phyloP scores from a whole-genome alignment of 176 grass and related monocot genomes.

The Thinopyrum elongatum region DNA sequence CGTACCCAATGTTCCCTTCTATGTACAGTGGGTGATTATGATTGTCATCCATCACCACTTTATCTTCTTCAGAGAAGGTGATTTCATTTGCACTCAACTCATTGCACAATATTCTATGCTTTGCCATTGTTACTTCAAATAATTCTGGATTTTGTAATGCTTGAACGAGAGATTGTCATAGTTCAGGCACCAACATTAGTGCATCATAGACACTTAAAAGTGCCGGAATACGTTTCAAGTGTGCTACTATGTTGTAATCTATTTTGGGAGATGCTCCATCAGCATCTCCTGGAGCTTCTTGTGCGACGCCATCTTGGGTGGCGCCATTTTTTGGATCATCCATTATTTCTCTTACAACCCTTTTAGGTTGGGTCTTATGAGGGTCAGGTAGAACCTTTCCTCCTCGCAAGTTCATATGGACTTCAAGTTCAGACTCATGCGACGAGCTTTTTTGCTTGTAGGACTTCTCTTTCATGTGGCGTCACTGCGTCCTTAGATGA shows the following conservation, averaged over 20 bases:
- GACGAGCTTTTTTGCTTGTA: background rate
- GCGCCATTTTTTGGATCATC: background rate
- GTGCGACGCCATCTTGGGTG: background rate
- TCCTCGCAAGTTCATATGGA: background rate
- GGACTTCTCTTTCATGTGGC: background rate
- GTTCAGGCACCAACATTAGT: no score
- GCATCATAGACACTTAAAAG: background rate
- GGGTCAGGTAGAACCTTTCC: background rate
- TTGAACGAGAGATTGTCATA: no score
- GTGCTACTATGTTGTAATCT: background rate
- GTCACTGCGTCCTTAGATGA: background rate
- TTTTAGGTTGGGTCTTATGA: background rate
- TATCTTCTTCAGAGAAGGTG: no score
- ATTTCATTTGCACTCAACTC: no score
- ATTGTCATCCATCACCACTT: no score
- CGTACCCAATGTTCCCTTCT: no score
- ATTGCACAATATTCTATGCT: no score
- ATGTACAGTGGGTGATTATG: no score
- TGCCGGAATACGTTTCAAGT: background rate
- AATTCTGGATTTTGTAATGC: no score
- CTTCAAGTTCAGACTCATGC: background rate
- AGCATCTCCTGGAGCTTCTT: background rate
- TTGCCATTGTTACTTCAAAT: no score
- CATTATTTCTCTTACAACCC: no score
- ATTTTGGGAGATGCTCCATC: background rate